These are phyloP conservation scores for Hordeum pubiflorum DNA, from an alignment of 202 grass and related monocot species.

Conservation along the genomic window DNA sequence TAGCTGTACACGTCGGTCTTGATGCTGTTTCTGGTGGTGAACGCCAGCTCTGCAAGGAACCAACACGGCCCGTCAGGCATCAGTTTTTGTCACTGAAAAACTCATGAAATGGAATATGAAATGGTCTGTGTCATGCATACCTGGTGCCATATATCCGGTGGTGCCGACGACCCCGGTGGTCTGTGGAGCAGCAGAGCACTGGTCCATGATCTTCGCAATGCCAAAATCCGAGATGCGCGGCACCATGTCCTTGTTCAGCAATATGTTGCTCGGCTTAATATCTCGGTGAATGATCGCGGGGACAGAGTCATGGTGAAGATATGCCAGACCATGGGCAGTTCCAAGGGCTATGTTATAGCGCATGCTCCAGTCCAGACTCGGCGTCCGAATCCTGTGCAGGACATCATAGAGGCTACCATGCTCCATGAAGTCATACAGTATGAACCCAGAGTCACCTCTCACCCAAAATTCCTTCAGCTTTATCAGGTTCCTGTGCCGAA, in stretches of 20 bases:
- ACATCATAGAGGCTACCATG: not conserved
- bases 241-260: not conserved
- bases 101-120: not conserved
- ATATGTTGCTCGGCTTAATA: not conserved
- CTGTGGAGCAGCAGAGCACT: not conserved
- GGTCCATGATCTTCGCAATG: not conserved
- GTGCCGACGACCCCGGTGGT: not conserved
- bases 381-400: not conserved
- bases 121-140: not conserved
- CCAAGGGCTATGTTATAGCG: not conserved
- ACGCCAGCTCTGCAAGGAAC: not conserved
- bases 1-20: not conserved
- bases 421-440: conserved; percentile 29
- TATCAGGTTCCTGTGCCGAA: conserved; percentile 73
- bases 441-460: conserved; percentile 61
- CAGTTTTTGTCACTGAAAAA: not conserved
- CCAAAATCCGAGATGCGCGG: not conserved
- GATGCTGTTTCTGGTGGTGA: not conserved
- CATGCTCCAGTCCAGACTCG: not conserved
- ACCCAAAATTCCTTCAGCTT: conserved; percentile 69
- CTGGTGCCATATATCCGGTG: not conserved
- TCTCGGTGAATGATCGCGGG: not conserved
- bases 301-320: not conserved
- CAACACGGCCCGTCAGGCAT: not conserved
- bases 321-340: not conserved